A percentile compares a stretch with the other conserved stretches of the same genome.
phyloP scores from a whole-genome alignment of 164 flowering plant genomes.

The Buxus sempervirens region DNA sequence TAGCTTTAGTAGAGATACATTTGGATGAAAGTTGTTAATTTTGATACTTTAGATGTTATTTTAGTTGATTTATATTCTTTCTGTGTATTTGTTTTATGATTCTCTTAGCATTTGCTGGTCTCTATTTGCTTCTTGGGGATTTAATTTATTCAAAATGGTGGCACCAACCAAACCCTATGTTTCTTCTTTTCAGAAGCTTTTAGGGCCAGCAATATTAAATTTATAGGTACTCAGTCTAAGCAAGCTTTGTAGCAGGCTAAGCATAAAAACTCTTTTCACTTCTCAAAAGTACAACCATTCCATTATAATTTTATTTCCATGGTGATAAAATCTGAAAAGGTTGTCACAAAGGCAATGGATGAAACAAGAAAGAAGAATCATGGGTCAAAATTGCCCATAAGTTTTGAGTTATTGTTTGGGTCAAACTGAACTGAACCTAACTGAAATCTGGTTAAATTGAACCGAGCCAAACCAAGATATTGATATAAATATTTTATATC shows the following conservation, averaged over 20 bases:
- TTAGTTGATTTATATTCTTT: neutral
- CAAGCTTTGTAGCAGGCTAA: conserved; percentile 31
- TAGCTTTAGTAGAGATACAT: too few relatives aligned
- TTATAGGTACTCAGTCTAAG: conserved; percentile 22
- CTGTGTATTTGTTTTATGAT: neutral
- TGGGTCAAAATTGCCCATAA: conserved; percentile 60
- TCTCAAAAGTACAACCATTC: conserved; percentile 38
- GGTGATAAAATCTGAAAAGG: conserved; percentile 24
- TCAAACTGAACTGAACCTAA: too few relatives aligned
- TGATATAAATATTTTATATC: too few relatives aligned
- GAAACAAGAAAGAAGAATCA: conserved; percentile 46
- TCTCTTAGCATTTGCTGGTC: conserved; percentile 12
- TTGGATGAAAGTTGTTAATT: too few relatives aligned
- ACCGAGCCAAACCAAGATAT: too few relatives aligned
- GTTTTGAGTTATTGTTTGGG: too few relatives aligned
- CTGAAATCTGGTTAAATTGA: too few relatives aligned
- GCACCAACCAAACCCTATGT: too few relatives aligned
- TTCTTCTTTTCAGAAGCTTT: conserved; percentile 29
- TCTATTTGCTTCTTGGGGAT: conserved; percentile 11
- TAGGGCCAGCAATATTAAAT: conserved; percentile 22
- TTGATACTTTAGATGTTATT: too few relatives aligned
- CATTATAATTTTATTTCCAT: conserved; percentile 31
- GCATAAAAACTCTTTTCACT: conserved; percentile 37
- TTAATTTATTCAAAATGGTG: conserved; percentile 43
- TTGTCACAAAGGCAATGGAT: conserved; percentile 60